These are phyloP conservation scores for Xerocomus potaroensis DNA, from an alignment of 768 basidiomycete genomes.

Conservation along the genomic window DNA sequence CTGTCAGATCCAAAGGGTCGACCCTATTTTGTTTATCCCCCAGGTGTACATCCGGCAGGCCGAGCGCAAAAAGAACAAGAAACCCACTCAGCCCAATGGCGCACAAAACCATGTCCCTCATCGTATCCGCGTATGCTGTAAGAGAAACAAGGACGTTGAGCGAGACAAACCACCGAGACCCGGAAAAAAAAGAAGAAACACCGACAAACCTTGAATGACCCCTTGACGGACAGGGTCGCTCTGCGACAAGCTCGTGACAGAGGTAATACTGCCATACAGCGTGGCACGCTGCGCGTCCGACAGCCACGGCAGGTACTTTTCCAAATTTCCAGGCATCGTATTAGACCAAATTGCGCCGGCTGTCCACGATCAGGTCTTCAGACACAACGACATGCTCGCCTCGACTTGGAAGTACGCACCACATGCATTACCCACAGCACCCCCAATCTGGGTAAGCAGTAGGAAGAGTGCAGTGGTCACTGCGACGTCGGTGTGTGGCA, in stretches of 20 bases:
- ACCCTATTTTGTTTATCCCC: constrained; percentile 70
- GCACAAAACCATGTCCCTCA: constrained; percentile 52
- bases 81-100: constrained; percentile 52
- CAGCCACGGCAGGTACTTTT: constrained; percentile 48
- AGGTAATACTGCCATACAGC: constrained; percentile 54
- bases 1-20: constrained; percentile 34
- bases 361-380: constrained; percentile 18
- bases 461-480: constrained; percentile 64
- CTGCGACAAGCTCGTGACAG: constrained; percentile 44
- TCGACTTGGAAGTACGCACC: constrained; percentile 34
- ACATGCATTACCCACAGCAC: constrained; percentile 59
- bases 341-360: constrained; percentile 66
- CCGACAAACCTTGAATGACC: constrained; percentile 56
- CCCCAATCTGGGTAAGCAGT: constrained; percentile 65
- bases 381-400: neutral
- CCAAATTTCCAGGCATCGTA: constrained; percentile 61
- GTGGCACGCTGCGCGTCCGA: constrained; percentile 37
- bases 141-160: too few species aligned
- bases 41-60: constrained; percentile 65
- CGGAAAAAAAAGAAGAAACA: too few species aligned
- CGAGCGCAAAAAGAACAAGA: constrained; percentile 53
- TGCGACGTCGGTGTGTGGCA: constrained; percentile 61
- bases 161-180: too few species aligned
- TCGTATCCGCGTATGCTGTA: constrained; percentile 51
- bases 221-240: constrained; percentile 61